Evolutionary conservation across 371 early-diverging fungal species (phyloP), one percentile per base, ranked within the genome.

Genomic region (Rhizomucor miehei): DNA sequence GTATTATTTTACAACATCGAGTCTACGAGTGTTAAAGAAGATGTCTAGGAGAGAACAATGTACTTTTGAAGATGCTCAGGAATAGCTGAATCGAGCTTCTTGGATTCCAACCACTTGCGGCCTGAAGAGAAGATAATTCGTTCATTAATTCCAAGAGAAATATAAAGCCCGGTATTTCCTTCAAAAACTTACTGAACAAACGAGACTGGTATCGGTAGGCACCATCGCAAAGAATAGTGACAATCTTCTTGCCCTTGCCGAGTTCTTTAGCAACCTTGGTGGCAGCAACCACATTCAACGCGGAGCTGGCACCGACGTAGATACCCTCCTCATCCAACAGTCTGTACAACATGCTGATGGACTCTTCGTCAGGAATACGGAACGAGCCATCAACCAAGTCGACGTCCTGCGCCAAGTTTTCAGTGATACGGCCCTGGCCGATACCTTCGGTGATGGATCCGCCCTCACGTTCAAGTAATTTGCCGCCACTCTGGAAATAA

Each of bases 381-480:
- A 96, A 63, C 0, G 97, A 89, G 49, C 87, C 93, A 53, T 95
- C 94, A 25, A 95, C 76, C 45, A 90, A 61, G 14, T 81, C 81
- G 13, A 93, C 61, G 54, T 91, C 97, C 19, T 78, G 82, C 51
- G 80, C 79, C 63, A 95, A 75, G 69, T 96, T 96, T 21, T 89
- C 90, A 1, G 97, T 96, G 24, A 96, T 77, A 54, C 97, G 89
- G 29, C 97, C 97, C 74, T 96, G 97, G 35, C 97, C 97, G 63
- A 96, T 96, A 52, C 92, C 85, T 60, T 93, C 93, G 1, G 93
- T 93, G 48, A 93, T 93, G 3, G 92, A 92, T 34, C 69, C 58
- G 13, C 93, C 93, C 6, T 68, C 63, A 24, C 92, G 82, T n/a
- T 88, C 86, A 21, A 75, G 67, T 12, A 89, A 61, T 20, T 86